A percentile compares a stretch with the other conserved stretches of the same genome.
These are phyloP conservation scores for Glycine latifolia DNA, from an alignment of 306 rosid species.

Conservation along the genomic window DNA sequence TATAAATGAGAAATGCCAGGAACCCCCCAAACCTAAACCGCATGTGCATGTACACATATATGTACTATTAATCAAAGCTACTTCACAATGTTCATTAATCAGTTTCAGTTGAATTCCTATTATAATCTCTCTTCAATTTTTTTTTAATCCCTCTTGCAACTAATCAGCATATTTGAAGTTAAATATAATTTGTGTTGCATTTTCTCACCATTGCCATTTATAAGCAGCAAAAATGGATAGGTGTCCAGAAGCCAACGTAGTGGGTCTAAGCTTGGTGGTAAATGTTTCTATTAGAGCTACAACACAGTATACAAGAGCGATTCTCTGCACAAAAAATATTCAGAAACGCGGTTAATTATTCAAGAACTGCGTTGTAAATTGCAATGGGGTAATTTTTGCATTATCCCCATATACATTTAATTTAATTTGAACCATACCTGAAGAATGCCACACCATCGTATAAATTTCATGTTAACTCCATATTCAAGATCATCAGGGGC, in stretches of 20 bases:
- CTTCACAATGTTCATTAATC: background rate
- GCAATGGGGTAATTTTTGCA: constrained; percentile 21
- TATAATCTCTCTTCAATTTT: background rate
- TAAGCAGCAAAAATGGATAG: constrained; percentile 75
- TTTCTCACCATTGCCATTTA: constrained; percentile 81
- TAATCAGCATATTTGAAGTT: background rate
- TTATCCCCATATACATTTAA: background rate
- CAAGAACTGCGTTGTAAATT: background rate
- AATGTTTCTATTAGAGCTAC: constrained; percentile 81
- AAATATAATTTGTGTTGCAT: background rate
- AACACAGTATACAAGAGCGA: constrained; percentile 81
- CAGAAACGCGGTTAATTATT: constrained; percentile 49
- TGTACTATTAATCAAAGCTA: no score
- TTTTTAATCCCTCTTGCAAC: background rate
- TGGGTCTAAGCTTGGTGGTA: constrained; percentile 75
- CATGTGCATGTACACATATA: background rate
- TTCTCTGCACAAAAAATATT: constrained; percentile 65
- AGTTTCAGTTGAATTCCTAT: constrained; percentile 4
- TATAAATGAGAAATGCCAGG: constrained; percentile 67
- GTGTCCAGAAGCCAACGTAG: constrained; percentile 54
- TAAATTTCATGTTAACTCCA: constrained; percentile 80
- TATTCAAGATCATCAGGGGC: constrained; percentile 77
- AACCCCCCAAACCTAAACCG: constrained; percentile 82
- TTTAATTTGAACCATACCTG: constrained; percentile 59
- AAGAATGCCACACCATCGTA: constrained; percentile 93